Evolutionary conservation across 768 basidiomycete genomes (phyloP), one percentile per base, ranked within the genome.

Genomic region (Hygrophoropsis aurantiaca): DNA sequence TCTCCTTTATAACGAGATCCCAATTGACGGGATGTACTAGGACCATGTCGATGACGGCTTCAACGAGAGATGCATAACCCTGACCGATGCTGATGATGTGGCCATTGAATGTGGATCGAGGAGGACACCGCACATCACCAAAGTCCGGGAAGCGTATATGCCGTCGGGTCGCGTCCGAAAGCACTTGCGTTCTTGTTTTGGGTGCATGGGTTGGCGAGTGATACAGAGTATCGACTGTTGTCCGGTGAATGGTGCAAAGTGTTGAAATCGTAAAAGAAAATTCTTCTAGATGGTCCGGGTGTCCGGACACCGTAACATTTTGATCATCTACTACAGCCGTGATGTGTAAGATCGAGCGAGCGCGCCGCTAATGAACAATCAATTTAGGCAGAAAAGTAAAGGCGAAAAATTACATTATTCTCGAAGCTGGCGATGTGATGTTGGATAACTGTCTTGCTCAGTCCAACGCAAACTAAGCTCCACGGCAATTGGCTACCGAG

Each of bases 271-370:
- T 65, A 13, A 54, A 52, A 6, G 70, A 63, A 57, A 84, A 82
- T 20, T 58, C 57, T 6, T 63, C 57, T 24, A 85, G 62, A 38
- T 72, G 43, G 49, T 79, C 74, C 2, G 82, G 82, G 40, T 67
- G 73, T 19, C 82, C 84, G 2, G 83, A 85, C 40, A 84, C 64
- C 10, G 82, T 82, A 44, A 81, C 64, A 45, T 70, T 75, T 10
- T 53, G 61, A 43, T 72, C 66, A 48, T 75, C 74, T 40, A 78
- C 66, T 47, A 80, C 65, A 8, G 80, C 77, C 1, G 81, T 82
- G 37, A 84, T 62, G 56, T 62, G 70, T 56, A 84, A 61, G 13
- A 56, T 44, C 1, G 58, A 57, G 38, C 48, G 37, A 33, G 45
- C 56, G 50, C 46, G 45, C 42, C 50, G 44, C 49, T 56, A 48